Conservation (phyloP, 257 asterid genomes). For the Nicotiana sylvestris region DNA sequence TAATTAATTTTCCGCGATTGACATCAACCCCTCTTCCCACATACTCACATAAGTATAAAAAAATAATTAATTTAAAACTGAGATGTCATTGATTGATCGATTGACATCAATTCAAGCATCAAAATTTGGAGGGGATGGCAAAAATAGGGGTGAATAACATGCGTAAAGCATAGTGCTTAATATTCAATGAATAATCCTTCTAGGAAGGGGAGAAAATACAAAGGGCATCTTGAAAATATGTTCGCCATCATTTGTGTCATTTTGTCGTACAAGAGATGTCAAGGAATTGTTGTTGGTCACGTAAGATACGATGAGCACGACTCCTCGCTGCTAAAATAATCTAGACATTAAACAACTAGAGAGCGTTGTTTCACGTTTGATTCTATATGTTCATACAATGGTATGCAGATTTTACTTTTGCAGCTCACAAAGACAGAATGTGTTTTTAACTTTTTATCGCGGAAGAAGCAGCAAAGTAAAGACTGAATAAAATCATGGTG, state of each 20-base stretch:
- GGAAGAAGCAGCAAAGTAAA: too few species aligned
- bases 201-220: background rate
- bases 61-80: background rate
- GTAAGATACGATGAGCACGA: background rate
- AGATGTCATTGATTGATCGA: background rate
- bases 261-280: background rate
- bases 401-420: too few species aligned
- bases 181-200: background rate
- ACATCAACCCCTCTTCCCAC: too few species aligned
- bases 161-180: background rate
- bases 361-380: too few species aligned
- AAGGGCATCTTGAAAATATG: background rate
- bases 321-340: background rate
- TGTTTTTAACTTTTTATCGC: too few species aligned
- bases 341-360: too few species aligned
- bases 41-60: background rate
- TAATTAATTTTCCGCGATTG: too few species aligned
- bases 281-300: background rate
- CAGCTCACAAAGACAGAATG: too few species aligned
- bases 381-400: too few species aligned
- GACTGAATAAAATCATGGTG: too few species aligned
- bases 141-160: background rate
- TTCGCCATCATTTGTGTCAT: background rate
- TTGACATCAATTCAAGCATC: background rate
- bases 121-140: background rate